Conservation (phyloP, 441 rosid genomes). For the Erysimum pusillum region DNA sequence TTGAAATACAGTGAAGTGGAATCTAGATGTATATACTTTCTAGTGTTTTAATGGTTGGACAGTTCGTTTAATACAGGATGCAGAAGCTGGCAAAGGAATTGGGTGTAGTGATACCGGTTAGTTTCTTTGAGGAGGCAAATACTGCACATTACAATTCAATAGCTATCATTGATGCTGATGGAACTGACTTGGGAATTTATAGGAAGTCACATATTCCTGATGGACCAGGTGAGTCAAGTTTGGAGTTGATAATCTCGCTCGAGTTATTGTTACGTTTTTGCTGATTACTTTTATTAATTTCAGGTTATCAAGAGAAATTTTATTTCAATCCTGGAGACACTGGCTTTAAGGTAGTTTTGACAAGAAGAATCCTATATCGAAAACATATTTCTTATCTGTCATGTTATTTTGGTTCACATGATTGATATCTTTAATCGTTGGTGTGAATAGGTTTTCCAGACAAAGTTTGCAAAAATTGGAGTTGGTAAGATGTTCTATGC, state of each 20-base stretch:
- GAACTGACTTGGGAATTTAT: slow-evolving; percentile 89
- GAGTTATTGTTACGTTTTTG: slow-evolving; percentile 14
- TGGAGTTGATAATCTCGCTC: slow-evolving; percentile 30
- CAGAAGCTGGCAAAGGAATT: slow-evolving; percentile 87
- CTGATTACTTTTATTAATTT: slow-evolving; percentile 22
- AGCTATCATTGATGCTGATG: slow-evolving; percentile 92
- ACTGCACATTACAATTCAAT: slow-evolving; percentile 91
- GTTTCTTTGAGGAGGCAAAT: slow-evolving; percentile 97
- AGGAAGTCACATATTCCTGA: slow-evolving; percentile 97
- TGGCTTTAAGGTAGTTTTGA: slow-evolving; percentile 77
- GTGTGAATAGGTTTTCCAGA: slow-evolving; percentile 76
- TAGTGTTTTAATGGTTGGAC: slow-evolving; percentile 22
- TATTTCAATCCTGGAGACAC: slow-evolving; percentile 97
- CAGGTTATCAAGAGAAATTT: slow-evolving; percentile 96
- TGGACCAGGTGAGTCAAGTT: slow-evolving; percentile 77
- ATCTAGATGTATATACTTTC: background rate
- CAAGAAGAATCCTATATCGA: background rate
- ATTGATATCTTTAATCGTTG: slow-evolving; percentile 25
- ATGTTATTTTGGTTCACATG: slow-evolving; percentile 12
- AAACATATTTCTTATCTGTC: background rate
- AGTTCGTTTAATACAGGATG: slow-evolving; percentile 60
- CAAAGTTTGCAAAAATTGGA: slow-evolving; percentile 92
- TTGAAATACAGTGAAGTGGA: background rate
- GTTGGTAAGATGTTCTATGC: slow-evolving; percentile 63
- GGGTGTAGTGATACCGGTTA: slow-evolving; percentile 86